Percentiles rank a stretch among this genome's conserved stretches.
Conservation (phyloP, 306 rosid genomes). For the Castanea crenata region DNA sequence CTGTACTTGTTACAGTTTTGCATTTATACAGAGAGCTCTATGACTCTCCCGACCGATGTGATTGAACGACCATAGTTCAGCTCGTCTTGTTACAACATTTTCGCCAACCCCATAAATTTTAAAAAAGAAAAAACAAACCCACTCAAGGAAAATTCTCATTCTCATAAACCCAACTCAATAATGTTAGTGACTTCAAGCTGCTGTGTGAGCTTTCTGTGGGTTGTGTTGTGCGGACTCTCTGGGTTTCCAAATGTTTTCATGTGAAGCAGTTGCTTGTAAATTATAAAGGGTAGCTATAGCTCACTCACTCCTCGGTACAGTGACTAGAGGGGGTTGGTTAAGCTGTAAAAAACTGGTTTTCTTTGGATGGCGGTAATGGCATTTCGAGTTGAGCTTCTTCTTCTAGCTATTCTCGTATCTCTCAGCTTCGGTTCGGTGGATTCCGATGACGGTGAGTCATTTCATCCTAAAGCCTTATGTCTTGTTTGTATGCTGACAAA, state of each 20-base stretch:
- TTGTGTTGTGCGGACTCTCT: constrained; percentile 16
- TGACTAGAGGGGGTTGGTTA: neutral
- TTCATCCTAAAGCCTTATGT: neutral
- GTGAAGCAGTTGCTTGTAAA: neutral
- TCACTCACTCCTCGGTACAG: neutral
- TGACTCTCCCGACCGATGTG: constrained; percentile 61
- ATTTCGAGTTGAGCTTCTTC: constrained; percentile 45
- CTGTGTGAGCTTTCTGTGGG: neutral
- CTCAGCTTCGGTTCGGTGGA: constrained; percentile 46
- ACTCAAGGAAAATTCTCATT: constrained; percentile 1
- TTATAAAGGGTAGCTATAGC: neutral
- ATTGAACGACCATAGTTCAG: constrained; percentile 56
- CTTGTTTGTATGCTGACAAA: constrained; percentile 9
- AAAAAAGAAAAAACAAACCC: constrained; percentile 12
- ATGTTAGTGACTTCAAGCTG: constrained; percentile 18
- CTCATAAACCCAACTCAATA: constrained; percentile 13
- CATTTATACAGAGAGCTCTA: constrained; percentile 24
- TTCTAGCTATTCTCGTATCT: constrained; percentile 47
- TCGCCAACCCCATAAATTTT: constrained; percentile 14
- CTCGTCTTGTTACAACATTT: constrained; percentile 20
- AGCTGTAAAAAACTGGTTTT: constrained; percentile 12
- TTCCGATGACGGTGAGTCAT: constrained; percentile 79
- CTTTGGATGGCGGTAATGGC: constrained; percentile 38
- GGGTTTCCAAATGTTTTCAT: neutral
- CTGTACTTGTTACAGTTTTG: constrained; percentile 48